Evolutionary conservation across 768 basidiomycete species (phyloP).

Genomic region (Agrocybe praecox): DNA sequence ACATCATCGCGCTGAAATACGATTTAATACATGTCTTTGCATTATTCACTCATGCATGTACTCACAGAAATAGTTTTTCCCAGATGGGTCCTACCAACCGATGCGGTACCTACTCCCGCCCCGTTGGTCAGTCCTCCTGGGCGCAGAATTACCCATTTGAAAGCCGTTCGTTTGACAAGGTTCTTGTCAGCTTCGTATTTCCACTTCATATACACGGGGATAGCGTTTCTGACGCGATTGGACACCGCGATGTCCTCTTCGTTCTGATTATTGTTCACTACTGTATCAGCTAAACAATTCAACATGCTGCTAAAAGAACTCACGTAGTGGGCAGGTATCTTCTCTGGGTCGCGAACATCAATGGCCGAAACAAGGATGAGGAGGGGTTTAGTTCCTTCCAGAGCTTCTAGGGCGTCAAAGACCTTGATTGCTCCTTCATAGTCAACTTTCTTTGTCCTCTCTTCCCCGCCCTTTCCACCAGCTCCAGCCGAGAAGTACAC

Average conservation of each 20-base stretch:
- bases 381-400: conserved; percentile 46
- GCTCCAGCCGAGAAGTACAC: conserved; percentile 55
- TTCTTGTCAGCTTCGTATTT: conserved; percentile 56
- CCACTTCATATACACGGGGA: conserved; percentile 48
- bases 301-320: conserved; percentile 16
- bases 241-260: conserved; percentile 48
- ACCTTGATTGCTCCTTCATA: conserved; percentile 70
- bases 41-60: not conserved
- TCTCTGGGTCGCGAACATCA: conserved; percentile 53
- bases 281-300: too few species aligned
- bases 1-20: conserved; percentile 57
- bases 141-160: conserved; percentile 70
- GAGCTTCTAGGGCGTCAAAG: conserved; percentile 64
- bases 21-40: not conserved
- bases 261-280: conserved; percentile 32
- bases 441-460: conserved; percentile 57
- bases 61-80: conserved; percentile 49
- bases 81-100: conserved; percentile 58
- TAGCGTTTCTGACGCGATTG: conserved; percentile 42
- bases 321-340: conserved; percentile 55
- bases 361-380: conserved; percentile 62
- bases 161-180: conserved; percentile 47
- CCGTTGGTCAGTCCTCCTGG: conserved; percentile 60
- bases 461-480: conserved; percentile 58
- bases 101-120: conserved; percentile 50